Base-by-base conservation (phyloP, 1,139 yeast species). In the Yamadazyma dushanensis region DNA sequence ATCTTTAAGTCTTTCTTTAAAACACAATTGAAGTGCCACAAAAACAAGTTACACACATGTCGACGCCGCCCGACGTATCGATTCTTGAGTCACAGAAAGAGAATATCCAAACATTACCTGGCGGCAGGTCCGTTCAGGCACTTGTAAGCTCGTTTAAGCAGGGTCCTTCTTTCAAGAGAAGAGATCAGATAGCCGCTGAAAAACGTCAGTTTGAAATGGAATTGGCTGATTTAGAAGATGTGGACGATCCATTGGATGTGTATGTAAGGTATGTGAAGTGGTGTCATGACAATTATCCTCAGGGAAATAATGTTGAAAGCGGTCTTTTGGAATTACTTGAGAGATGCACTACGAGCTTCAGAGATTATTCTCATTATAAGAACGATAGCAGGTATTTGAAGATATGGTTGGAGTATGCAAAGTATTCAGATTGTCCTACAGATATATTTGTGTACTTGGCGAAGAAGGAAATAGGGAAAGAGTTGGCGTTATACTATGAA, bases 181-280 rank as follows among this genome's bases (percentile, higher is more conserved):
- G 69, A 75, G n/a, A 26, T 40, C n/a, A 26, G 20, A 10, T 26
- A 15, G 16, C 15, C 1, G 16, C 13, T 5, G 38, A 44, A 50
- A 54, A 80, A 51, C 53, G 61, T 4, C 48, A 57, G 38, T 69
- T 72, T 47, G 84, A 81, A 50, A 40, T 51, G 9, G 59, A 60
- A 10, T 56, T 83, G 15, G 53, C 51, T 13, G 65, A 71, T 1
- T 47, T 76, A 2, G 81, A 76, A 1, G 84, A 82, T 17, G 56
- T 78, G 27, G 96, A 89, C 58, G 97, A 90, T 52, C 96, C 97
- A 0, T 58, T 89, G 19, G 86, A 83, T 40, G 76, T 79, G 1
- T 88, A 74, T 57, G 50, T 87, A 16, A 82, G 81, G 15, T 89
- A 87, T 47, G 70, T 90, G 11, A 58, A 66, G 11, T 90, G 96